These are phyloP conservation scores for Eucalyptus erythrocorys DNA, from an alignment of 345 rosid species.

Conservation along the genomic window DNA sequence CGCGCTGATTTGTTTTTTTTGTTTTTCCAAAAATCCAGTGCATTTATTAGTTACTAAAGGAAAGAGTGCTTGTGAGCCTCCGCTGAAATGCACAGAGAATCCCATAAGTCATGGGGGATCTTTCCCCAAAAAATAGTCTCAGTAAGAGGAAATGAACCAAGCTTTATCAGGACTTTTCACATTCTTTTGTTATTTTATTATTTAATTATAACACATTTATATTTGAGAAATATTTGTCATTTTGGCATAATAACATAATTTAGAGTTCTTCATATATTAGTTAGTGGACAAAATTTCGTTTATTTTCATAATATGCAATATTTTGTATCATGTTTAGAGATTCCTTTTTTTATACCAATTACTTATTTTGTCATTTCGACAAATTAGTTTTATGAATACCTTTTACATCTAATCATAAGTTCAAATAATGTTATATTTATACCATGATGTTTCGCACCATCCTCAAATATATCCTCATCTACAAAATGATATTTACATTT, in stretches of 20 bases:
- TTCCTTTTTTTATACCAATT: background rate
- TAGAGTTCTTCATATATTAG: background rate
- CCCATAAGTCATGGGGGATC: background rate
- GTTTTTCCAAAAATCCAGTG: background rate
- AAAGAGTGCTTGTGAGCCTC: background rate
- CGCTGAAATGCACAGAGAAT: background rate
- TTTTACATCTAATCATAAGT: no score
- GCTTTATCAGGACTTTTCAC: background rate
- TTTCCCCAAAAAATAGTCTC: background rate
- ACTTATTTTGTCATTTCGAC: background rate
- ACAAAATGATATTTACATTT: background rate
- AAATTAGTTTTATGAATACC: background rate
- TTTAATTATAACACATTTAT: background rate
- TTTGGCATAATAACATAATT: background rate
- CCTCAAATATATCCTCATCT: background rate
- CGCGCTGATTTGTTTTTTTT: background rate
- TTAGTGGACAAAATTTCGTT: background rate
- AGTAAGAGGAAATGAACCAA: background rate
- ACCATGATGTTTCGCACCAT: fast-evolving
- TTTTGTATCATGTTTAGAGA: background rate
- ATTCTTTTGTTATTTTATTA: background rate
- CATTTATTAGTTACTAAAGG: background rate
- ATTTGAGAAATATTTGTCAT: background rate
- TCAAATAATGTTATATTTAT: background rate
- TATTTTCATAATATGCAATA: background rate